phyloP scores from a whole-genome alignment of 306 rosid genomes.

The Vigna nakashimae region DNA sequence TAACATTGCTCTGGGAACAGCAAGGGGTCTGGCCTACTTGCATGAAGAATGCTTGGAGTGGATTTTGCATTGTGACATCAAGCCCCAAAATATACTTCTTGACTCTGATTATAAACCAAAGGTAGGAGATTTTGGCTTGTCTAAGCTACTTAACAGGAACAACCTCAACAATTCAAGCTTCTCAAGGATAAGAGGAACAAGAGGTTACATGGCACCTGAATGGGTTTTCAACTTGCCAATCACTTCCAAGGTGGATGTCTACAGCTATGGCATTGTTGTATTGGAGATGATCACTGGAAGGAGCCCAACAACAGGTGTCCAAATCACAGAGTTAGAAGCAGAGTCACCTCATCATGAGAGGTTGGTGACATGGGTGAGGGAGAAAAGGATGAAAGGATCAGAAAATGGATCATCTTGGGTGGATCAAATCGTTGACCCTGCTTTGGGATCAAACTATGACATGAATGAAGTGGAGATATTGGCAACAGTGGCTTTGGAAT shows the following conservation, averaged over 20 bases:
- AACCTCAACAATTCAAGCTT: slow-evolving; percentile 38
- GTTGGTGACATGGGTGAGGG: slow-evolving; percentile 44
- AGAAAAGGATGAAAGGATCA: slow-evolving; percentile 23
- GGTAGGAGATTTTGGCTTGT: slow-evolving; percentile 40
- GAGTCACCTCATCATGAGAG: background rate
- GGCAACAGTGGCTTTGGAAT: slow-evolving; percentile 42
- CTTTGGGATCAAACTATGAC: slow-evolving; percentile 31
- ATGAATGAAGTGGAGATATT: slow-evolving; percentile 9
- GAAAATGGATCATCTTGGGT: slow-evolving; percentile 41
- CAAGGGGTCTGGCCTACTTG: slow-evolving; percentile 60
- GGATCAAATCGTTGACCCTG: slow-evolving; percentile 35
- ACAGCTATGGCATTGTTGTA: slow-evolving; percentile 44
- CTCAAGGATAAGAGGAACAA: slow-evolving; percentile 65
- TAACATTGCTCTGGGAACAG: slow-evolving; percentile 49
- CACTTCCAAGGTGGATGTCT: slow-evolving; percentile 44
- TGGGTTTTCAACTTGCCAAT: slow-evolving; percentile 39
- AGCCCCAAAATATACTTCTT: slow-evolving; percentile 43
- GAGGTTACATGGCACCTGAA: slow-evolving; percentile 60
- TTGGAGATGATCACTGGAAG: slow-evolving; percentile 41
- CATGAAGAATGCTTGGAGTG: slow-evolving; percentile 73
- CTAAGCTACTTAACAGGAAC: slow-evolving; percentile 35
- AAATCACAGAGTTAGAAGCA: background rate
- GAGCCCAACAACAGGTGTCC: slow-evolving; percentile 3
- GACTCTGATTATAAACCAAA: slow-evolving; percentile 34
- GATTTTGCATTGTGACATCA: slow-evolving; percentile 62